Base-by-base conservation (phyloP, 345 rosid genomes). In the Passiflora organensis region DNA sequence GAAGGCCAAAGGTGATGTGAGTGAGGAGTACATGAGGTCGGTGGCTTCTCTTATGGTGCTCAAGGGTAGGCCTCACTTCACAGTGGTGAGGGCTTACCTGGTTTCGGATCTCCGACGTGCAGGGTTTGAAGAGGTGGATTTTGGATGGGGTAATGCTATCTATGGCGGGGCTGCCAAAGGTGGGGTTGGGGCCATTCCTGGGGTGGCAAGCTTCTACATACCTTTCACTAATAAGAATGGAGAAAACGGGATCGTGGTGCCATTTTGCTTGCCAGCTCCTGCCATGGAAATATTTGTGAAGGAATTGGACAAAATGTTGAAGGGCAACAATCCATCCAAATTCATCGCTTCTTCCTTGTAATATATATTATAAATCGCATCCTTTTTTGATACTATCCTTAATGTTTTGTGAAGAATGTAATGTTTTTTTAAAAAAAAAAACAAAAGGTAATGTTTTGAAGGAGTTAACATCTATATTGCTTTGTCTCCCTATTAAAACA, bases 61-160 rank as follows among this genome's bases (percentile, higher is more conserved):
- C 2, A 62, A 21, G 20, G 61, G 67, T 6, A 25, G 69, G 39
- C 59, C 50, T 1, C 18, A 1, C 2, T 39, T 48, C 22, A 28
- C 34, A 0, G 43, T 13, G 2, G 18, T 16, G 2, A 47, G 59
- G 15, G 21, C 19, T 4, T 53, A 53, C 18, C 0, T 57, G 0
- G 53, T 72, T 2, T 57, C 72, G 15, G 45, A 62, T 32, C 2
- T 28, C 24, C 17, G n/a, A 9, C 2, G 19, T 20, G 19, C 37
- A 3, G 62, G 55, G 1, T 51, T 43, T 8, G 65, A 14, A 22
- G 65, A 32, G 20, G 25, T 63, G 17, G 70, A 72, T 41, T 59
- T 72, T 0, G 73, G 73, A 0, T 73, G 73, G 73, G 77, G 72
- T 2, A 64, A 51, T 18, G 63, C 64, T 1, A 19, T 38, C 1